phyloP scores from a whole-genome alignment of 345 rosid species.

The Leavenworthia alabamica region DNA sequence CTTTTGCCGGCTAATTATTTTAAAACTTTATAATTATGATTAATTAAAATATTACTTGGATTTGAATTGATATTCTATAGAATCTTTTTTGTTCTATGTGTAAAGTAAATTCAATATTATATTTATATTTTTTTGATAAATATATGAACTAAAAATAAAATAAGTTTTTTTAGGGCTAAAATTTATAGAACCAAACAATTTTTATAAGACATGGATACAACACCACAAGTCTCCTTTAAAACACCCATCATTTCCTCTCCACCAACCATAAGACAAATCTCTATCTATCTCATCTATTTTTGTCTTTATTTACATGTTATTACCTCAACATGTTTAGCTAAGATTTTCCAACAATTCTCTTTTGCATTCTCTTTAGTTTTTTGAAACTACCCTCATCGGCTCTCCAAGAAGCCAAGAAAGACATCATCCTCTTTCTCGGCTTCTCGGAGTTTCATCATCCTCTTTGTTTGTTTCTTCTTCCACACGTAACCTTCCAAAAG shows the following conservation, averaged over 20 bases:
- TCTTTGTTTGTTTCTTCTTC: background rate
- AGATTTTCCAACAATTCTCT: slow-evolving; percentile 5
- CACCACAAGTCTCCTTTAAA: slow-evolving; percentile 6
- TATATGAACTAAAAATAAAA: slow-evolving; percentile 7
- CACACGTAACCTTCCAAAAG: background rate
- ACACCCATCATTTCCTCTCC: slow-evolving; percentile 18
- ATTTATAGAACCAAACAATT: background rate
- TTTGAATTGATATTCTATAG: background rate
- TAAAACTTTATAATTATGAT: too few species aligned
- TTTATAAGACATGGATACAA: background rate
- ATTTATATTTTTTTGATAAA: too few species aligned
- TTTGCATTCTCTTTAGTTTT: background rate
- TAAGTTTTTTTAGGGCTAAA: background rate
- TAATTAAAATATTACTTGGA: too few species aligned
- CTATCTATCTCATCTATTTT: too few species aligned
- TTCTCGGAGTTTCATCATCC: slow-evolving; percentile 23
- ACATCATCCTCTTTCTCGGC: slow-evolving; percentile 20
- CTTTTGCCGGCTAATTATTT: slow-evolving; percentile 4
- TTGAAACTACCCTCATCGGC: slow-evolving; percentile 14
- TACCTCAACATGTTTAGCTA: slow-evolving; percentile 8
- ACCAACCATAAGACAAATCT: slow-evolving; percentile 21
- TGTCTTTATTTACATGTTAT: slow-evolving; percentile 17
- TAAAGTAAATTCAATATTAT: too few species aligned
- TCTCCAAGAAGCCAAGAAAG: slow-evolving; percentile 33
- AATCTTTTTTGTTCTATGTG: background rate